Evolutionary conservation across 108 stramenopile genomes (phyloP), one percentile per base, ranked within the genome.

Genomic region (Skeletonema costatum): DNA sequence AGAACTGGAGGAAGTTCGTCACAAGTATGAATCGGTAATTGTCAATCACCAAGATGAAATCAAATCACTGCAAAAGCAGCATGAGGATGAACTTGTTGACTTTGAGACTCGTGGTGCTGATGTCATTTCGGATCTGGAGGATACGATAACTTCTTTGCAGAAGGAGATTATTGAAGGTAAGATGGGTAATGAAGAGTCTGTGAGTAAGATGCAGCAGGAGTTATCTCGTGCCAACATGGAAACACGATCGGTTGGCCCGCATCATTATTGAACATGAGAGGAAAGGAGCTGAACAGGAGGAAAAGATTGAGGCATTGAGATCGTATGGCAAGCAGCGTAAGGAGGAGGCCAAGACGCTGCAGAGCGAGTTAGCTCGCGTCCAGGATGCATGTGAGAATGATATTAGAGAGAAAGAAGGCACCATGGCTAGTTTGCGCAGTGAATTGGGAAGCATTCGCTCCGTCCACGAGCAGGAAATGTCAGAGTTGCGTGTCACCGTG

Each of bases 261-360:
- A 44, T 68, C 31, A 44, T 80, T 36, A 0, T 29, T 31, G 60
- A 78, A 6, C 29, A 35, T 12, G 60, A 78, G 50, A 71, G 35
- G n/a, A 72, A 61, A 32, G 41, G n/a, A 17, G 46, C 8, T 0
- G 65, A 53, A 12, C 42, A 42, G 21, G 51, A 73, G 16, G 79
- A 62, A 17, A 73, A 68, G 65, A 62, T 80, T 33, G 36, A 16
- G 31, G 36, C 66, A 16, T 61, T 80, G 48, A 69, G 67, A 53
- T 32, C 36, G 21, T 56, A 60, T 31, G 70, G 72, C 14, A 73
- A 80, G n/a, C 64, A 74, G 46, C 79, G 79, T n/a, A 67, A 60
- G 58, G 72, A 80, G 59, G 73, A 80, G 51, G 44, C 64, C 7
- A 60, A 59, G 30, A 19, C 39, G 44, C 50, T 74, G 21, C 60